Evolutionary conservation across 768 basidiomycete genomes (phyloP).

Genomic region (Tylopilus plumbeoviolaceoides): DNA sequence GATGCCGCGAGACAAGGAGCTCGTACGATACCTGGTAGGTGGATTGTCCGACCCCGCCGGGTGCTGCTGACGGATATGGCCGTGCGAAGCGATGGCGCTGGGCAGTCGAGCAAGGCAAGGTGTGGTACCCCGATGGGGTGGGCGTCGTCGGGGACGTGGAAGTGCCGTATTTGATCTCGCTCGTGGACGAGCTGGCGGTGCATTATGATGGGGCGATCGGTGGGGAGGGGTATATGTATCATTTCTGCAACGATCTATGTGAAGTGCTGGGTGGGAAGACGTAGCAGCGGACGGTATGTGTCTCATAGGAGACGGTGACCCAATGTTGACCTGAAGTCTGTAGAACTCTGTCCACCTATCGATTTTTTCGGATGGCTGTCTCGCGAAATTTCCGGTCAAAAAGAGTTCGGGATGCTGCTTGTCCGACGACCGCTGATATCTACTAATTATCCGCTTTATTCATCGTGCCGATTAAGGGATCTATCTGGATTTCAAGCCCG

Average conservation of each 20-base stretch:
- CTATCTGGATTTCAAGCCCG: background rate
- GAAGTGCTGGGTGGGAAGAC: background rate
- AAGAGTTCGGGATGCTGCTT: background rate
- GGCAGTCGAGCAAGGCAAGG: conserved; percentile 50
- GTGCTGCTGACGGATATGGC: background rate
- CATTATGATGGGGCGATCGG: conserved; percentile 23
- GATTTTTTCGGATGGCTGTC: no score
- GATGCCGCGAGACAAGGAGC: conserved; percentile 63
- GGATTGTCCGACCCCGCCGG: background rate
- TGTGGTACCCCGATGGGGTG: conserved; percentile 43
- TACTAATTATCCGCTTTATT: background rate
- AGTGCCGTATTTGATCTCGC: conserved; percentile 34
- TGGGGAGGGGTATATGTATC: conserved; percentile 24
- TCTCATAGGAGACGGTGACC: background rate
- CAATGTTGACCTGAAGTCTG: background rate
- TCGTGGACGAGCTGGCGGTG: conserved; percentile 38
- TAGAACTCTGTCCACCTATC: background rate
- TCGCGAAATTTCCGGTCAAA: background rate
- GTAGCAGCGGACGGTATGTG: background rate
- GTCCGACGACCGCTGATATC: background rate
- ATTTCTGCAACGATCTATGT: conserved; percentile 24
- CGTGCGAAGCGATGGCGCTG: conserved; percentile 65
- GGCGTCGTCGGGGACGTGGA: conserved; percentile 40
- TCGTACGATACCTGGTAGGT: conserved; percentile 62
- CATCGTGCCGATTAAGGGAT: background rate